Conservation (phyloP, 108 stramenopile genomes). For the Hondaea fermentalgiana region DNA sequence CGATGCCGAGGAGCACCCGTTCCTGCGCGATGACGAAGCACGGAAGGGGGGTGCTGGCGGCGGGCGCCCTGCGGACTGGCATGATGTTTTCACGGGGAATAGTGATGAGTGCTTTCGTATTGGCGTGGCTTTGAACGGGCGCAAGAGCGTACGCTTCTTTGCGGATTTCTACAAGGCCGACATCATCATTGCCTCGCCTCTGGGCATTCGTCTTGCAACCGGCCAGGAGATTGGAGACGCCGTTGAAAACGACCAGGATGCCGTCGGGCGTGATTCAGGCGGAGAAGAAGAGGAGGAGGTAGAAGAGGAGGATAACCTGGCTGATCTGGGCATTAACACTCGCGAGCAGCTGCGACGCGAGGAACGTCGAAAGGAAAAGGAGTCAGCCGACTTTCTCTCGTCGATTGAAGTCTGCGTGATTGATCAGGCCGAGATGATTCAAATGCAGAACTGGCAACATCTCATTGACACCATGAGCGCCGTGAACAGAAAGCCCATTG, state of each 20-base stretch:
- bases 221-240: conserved; percentile 13
- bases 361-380: neutral
- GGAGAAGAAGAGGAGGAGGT: neutral
- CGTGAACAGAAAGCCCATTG: neutral
- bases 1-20: neutral
- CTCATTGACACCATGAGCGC: neutral
- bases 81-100: neutral
- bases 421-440: neutral
- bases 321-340: neutral
- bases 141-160: neutral
- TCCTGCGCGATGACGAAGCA: neutral
- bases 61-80: neutral
- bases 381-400: neutral
- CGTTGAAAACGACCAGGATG: neutral
- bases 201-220: neutral
- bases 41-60: neutral
- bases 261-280: too few relatives aligned
- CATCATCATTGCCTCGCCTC: neutral
- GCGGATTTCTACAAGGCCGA: neutral
- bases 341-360: neutral
- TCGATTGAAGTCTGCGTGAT: neutral
- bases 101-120: neutral
- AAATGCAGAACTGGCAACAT: conserved; percentile 16
- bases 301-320: neutral
- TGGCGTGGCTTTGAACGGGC: neutral